Conservation (phyloP, 768 basidiomycete species). For the Leccinum broughii region DNA sequence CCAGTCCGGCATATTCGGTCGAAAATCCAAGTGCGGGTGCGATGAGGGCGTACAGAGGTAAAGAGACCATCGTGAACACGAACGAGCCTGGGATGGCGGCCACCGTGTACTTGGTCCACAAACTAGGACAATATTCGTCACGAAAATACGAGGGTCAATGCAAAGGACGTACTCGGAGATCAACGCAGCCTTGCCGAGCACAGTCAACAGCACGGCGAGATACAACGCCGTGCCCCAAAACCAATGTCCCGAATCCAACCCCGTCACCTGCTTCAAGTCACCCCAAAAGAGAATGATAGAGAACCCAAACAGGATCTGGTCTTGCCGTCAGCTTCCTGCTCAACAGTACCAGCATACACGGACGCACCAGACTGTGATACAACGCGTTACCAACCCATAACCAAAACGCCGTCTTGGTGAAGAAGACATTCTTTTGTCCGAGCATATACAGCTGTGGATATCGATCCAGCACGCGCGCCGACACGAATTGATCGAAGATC, state of each 20-base stretch:
- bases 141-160: neutral
- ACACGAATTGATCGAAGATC: slow-evolving; percentile 98
- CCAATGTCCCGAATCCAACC: slow-evolving; percentile 92
- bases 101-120: slow-evolving; percentile 99
- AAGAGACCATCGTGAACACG: slow-evolving; percentile 91
- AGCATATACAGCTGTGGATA: slow-evolving; percentile 96
- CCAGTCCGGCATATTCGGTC: slow-evolving; percentile 85
- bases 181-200: slow-evolving; percentile 94
- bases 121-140: slow-evolving; percentile 42
- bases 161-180: slow-evolving; percentile 84
- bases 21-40: slow-evolving; percentile 90
- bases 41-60: slow-evolving; percentile 86
- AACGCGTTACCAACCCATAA: slow-evolving; percentile 87
- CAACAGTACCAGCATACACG: neutral
- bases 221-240: slow-evolving; percentile 99
- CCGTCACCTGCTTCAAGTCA: slow-evolving; percentile 78
- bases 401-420: slow-evolving; percentile 90
- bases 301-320: slow-evolving; percentile 82
- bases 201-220: slow-evolving; percentile 88
- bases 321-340: neutral
- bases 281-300: slow-evolving; percentile 92
- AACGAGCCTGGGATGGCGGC: slow-evolving; percentile 98
- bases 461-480: slow-evolving; percentile 91
- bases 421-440: slow-evolving; percentile 93
- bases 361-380: slow-evolving; percentile 81